A percentile compares a stretch with the other conserved stretches of the same genome.
Evolutionary conservation across 2,329 filamentous ascomycete genomes (phyloP).

Genomic region (Tolypocladium tundrense): DNA sequence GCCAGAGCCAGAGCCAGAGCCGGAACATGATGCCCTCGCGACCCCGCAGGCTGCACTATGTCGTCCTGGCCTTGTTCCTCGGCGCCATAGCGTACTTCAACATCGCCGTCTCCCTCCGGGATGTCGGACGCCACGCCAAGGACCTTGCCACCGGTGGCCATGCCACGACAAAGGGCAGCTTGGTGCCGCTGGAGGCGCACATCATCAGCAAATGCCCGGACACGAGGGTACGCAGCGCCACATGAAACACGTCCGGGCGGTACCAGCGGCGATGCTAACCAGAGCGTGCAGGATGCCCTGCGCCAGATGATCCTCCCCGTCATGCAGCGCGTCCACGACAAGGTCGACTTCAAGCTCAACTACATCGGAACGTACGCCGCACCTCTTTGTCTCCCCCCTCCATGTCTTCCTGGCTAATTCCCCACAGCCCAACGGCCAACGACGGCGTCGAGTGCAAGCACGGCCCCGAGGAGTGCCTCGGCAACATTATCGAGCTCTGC

Average conservation of each 20-base stretch:
- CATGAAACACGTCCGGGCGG: not conserved
- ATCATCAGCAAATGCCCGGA: constrained; percentile 98
- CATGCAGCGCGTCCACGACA: constrained; percentile 72
- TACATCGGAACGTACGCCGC: constrained; percentile 68
- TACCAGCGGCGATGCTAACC: not conserved
- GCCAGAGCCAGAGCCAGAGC: not conserved
- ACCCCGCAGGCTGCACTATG: constrained; percentile 13
- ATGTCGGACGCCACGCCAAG: not conserved
- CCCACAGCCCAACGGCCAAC: constrained; percentile 53
- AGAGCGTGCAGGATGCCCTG: constrained; percentile 53
- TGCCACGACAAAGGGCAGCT: constrained; percentile 8
- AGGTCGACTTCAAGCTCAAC: constrained; percentile 83
- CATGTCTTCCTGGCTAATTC: not conserved
- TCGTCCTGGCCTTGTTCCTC: constrained; percentile 12
- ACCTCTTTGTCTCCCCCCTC: not conserved
- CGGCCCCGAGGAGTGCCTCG: constrained; percentile 79
- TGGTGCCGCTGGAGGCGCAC: constrained; percentile 80
- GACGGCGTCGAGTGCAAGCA: constrained; percentile 84
- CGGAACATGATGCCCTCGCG: constrained; percentile 7
- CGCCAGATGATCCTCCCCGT: constrained; percentile 70
- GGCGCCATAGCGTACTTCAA: constrained; percentile 12
- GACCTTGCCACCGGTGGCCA: constrained; percentile 1
- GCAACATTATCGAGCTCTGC: constrained; percentile 91
- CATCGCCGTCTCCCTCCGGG: not conserved
- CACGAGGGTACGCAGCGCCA: constrained; percentile 42